Evolutionary conservation across 2,329 filamentous ascomycete genomes (phyloP), one percentile per base, ranked within the genome.

Genomic region (Anisogramma anomala): DNA sequence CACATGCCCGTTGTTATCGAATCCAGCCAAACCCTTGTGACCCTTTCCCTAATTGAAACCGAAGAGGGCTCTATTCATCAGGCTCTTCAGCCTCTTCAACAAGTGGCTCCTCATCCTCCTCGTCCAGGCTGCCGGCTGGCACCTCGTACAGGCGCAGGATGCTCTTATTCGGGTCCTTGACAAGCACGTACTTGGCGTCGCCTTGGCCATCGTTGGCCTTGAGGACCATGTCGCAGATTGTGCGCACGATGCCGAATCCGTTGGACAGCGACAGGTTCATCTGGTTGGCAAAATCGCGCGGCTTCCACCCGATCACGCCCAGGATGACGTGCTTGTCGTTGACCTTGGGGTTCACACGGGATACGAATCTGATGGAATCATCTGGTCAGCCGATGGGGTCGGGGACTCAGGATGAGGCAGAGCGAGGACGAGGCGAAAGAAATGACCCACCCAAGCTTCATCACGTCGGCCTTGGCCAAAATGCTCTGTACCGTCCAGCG

Each of bases 211-310:
- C 72, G 63, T 79, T 77, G n/a, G n/a, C n/a, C 62, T 79, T 77
- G 53, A 87, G 73, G 55, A 81, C 83, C 82, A 96, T 93, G 65
- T 98, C 91, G 54, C 86, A 85, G 57, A 98, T 95, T 37, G 91
- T 98, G 52, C 91, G 85, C 46, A 98, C 91, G 51, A 98, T 96
- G 63, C 91, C 91, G 91, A 91, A 98, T 49, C 91, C 91, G 66
- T 98, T 98, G 66, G 83, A 84, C 43, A 96, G 75, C 56, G 88
- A 93, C 56, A 98, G 67, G 68, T 95, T 95, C 91, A 98, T 98
- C 72, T 98, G 91, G 57, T 77, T 74, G 49, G 91, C 91, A 54
- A 98, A 96, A 60, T 98, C 93, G 55, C 84, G 82, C 27, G 91
- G 91, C 72, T 98, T 98, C 81, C 94, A 96, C 64, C 88, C 88